Evolutionary conservation across 148 eudicot genomes (phyloP).

Genomic region (Rhododendron kiyosumense): DNA sequence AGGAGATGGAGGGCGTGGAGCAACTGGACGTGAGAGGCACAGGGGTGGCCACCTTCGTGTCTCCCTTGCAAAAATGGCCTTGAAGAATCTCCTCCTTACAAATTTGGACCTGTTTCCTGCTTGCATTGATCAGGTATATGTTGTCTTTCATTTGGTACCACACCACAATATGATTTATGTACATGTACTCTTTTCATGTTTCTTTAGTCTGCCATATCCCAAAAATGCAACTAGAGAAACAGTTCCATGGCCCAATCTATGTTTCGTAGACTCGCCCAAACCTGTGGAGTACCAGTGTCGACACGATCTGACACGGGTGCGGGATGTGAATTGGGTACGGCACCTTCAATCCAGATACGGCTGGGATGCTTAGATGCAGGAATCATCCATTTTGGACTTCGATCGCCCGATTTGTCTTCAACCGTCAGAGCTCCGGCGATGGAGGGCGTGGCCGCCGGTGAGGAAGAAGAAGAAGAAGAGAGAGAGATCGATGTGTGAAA

Average conservation of each 20-base stretch:
- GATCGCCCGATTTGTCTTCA: no score
- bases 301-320: no score
- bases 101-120: constrained; percentile 97
- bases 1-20: constrained; percentile 82
- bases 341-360: no score
- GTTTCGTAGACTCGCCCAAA: no score
- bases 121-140: constrained; percentile 94
- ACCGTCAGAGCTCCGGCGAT: no score
- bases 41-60: constrained; percentile 93
- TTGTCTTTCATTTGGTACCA: background rate
- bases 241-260: background rate
- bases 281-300: no score
- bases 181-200: background rate
- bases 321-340: no score
- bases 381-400: no score
- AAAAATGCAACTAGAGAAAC: background rate
- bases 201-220: background rate
- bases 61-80: constrained; percentile 83
- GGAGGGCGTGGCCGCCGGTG: no score
- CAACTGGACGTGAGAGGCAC: constrained; percentile 82
- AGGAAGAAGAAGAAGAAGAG: no score
- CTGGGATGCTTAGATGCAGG: no score
- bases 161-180: background rate
- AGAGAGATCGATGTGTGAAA: no score
- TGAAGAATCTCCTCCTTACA: constrained; percentile 90